Conservation (phyloP, 2,329 filamentous ascomycete species). For the Lachnellula suecica region DNA sequence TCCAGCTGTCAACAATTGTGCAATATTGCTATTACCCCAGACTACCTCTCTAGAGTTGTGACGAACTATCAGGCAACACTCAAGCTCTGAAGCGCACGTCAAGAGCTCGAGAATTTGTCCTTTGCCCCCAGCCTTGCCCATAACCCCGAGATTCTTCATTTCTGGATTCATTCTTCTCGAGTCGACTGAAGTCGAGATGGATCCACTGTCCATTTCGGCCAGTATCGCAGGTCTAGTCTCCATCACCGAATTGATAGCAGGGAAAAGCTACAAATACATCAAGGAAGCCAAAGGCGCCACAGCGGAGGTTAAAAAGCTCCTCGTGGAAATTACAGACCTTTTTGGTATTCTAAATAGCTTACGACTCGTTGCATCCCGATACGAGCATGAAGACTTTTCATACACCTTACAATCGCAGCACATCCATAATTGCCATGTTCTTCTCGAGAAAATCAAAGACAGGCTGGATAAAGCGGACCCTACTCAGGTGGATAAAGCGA, state of each 20-base stretch:
- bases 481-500: too few species aligned
- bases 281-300: conserved; percentile 8
- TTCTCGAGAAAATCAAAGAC: not conserved
- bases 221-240: conserved; percentile 12
- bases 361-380: not conserved
- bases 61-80: too few species aligned
- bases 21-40: too few species aligned
- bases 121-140: too few species aligned
- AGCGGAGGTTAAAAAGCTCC: not conserved
- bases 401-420: not conserved
- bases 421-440: not conserved
- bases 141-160: too few species aligned
- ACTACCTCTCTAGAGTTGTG: too few species aligned
- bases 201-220: conserved; percentile 9
- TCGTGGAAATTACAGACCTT: conserved; percentile 10
- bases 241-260: conserved; percentile 5
- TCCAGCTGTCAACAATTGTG: too few species aligned
- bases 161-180: too few species aligned
- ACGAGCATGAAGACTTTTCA: not conserved
- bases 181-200: too few species aligned
- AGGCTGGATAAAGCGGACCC: not conserved
- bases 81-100: too few species aligned
- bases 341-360: conserved; percentile 9
- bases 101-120: too few species aligned
- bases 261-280: conserved; percentile 9